Evolutionary conservation across 768 basidiomycete species (phyloP).

Genomic region (Xerocomellus dryophilus): DNA sequence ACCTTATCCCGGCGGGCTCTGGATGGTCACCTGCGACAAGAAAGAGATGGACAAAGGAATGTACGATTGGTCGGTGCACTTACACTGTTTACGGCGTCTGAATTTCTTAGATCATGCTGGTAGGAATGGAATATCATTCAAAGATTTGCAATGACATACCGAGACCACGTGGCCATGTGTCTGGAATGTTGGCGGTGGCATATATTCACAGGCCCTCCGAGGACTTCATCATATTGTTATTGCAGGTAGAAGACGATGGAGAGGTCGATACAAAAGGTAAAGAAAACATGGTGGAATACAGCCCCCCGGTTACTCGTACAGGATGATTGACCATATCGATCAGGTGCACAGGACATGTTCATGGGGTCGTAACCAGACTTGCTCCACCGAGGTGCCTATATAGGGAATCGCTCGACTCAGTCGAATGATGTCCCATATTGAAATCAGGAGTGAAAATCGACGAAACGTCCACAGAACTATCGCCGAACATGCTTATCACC

Average conservation of each 20-base stretch:
- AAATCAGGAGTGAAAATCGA: conserved; percentile 34
- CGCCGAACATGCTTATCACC: conserved; percentile 61
- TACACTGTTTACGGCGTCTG: background rate
- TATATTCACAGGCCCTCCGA: background rate
- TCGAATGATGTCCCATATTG: conserved; percentile 23
- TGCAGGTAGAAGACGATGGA: background rate
- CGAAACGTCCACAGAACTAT: conserved; percentile 35
- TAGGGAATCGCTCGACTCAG: conserved; percentile 26
- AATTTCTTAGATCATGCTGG: background rate
- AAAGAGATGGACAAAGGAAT: background rate
- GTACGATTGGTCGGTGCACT: background rate
- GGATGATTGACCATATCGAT: conserved; percentile 3
- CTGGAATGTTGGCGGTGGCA: background rate
- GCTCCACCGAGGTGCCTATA: conserved; percentile 28
- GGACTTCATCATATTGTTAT: conserved; percentile 1
- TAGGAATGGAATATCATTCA: background rate
- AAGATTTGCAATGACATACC: background rate
- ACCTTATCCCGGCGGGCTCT: background rate
- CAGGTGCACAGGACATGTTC: conserved; percentile 2
- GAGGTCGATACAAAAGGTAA: conserved; percentile 10
- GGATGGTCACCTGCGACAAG: background rate
- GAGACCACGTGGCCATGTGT: conserved; percentile 8
- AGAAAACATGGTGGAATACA: conserved; percentile 1
- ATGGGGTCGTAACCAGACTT: conserved; percentile 29
- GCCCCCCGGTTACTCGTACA: conserved; percentile 16